Base-by-base conservation (phyloP, 31 red algal genomes). In the Endocladia muricata region DNA sequence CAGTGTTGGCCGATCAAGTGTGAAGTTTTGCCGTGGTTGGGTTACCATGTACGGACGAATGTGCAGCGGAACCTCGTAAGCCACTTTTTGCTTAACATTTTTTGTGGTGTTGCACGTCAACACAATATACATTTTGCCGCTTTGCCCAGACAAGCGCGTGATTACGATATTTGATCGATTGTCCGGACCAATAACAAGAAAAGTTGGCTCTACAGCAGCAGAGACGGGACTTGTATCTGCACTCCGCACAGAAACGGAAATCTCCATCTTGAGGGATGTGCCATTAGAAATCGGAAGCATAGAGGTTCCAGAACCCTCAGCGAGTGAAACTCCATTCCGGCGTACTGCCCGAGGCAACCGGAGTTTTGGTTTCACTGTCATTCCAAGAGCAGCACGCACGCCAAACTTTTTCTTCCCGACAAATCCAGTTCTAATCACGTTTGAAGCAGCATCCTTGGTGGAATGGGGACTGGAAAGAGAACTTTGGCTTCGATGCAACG, bases 1-100 rank as follows among this genome's bases (percentile, higher is more conserved):
- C 9, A 90, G 61, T 1, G 77, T 77, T 8, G 86, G 86, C 34
- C 86, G 60, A 36, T 90, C 78, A 28, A 83, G 65, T 0, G 67
- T 55, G 40, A 90, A 82, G 25, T 54, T 74, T 15, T 60, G 81
- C 56, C 48, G 74, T 1, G 13, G 19, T 4, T 31, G 36, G 39
- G 37, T 38, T 23, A 70, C 77, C 2, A 86, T 49, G 17, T 43
- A 56, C n/a, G 70, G 61, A 68, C 71, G 82, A 4, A 86, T 49
- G 17, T 43, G 42, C n/a, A 77, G 61, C 54, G 82, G 82, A 4
- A 86, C 67, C 6, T 68, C 49, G 60, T 86, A 86, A 40, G 61
- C 60, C 38, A 63, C 69, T 26, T 40, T 37, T 11, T 61, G 44
- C 58, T 68, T 59, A 15, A 43, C 36, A 15, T 54, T 42, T 2